phyloP scores from a whole-genome alignment of 768 basidiomycete species.

The Suillus luteus region DNA sequence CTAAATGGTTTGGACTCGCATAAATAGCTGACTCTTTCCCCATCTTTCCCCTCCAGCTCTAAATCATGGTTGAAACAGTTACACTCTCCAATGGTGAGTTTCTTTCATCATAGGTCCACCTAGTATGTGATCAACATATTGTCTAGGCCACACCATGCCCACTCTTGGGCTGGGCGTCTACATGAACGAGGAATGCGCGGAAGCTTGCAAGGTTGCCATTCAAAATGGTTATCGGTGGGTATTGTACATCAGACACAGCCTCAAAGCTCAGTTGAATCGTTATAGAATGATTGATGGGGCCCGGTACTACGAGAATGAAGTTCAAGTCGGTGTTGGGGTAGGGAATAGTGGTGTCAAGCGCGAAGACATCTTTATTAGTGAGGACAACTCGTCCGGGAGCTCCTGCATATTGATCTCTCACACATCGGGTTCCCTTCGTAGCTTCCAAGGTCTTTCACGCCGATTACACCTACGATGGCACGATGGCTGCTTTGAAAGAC shows the following conservation, averaged over 20 bases:
- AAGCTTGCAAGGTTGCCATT: slow-evolving; percentile 16
- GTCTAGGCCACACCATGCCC: slow-evolving; percentile 18
- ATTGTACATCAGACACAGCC: not conserved
- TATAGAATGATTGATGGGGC: slow-evolving; percentile 55
- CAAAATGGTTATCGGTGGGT: slow-evolving; percentile 15
- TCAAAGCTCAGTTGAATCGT: slow-evolving; percentile 6
- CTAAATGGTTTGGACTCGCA: not conserved
- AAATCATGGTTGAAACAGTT: slow-evolving; percentile 9
- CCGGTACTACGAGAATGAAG: slow-evolving; percentile 61
- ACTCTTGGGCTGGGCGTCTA: slow-evolving; percentile 19
- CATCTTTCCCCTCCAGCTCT: not conserved
- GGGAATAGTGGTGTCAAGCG: slow-evolving; percentile 51
- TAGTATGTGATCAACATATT: not conserved
- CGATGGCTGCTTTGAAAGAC: slow-evolving; percentile 53
- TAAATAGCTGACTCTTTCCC: not conserved
- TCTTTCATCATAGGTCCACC: not conserved
- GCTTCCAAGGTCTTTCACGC: slow-evolving; percentile 14
- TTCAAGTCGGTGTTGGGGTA: slow-evolving; percentile 53
- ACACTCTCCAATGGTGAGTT: slow-evolving; percentile 9
- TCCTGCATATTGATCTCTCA: not conserved
- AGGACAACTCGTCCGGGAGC: not conserved
- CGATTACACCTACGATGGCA: slow-evolving; percentile 43
- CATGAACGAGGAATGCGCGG: slow-evolving; percentile 13
- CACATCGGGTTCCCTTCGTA: not conserved
- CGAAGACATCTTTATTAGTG: slow-evolving; percentile 64